Base-by-base conservation (phyloP, 169 alveolate species). In the Eimeria praecox region DNA sequence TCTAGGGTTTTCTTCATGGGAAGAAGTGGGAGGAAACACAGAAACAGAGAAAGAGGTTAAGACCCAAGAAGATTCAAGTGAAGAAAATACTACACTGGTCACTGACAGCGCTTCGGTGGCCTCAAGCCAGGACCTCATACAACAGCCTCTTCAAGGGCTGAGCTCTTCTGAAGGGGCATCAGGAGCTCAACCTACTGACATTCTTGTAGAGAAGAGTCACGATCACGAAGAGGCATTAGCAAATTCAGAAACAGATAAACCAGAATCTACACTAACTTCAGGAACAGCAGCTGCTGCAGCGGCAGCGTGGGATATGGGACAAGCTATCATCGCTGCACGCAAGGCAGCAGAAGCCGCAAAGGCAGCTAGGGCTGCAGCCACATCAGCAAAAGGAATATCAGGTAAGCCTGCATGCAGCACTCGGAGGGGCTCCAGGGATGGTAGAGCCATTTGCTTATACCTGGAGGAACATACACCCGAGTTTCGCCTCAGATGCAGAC, bases 341-440 rank as follows among this genome's bases (percentile, higher is more conserved):
- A 33, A 40, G 33, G 52, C 83, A 9, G 83, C 20, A 71, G 83
- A 33, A 71, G 30, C 83, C 10, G 83, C 83, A 38, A 71, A 35
- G 38, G 83, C 83, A 71, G 83, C 83, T 14, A 71, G 83, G 30
- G 52, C 18, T 71, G 83, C 83, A 9, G 83, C 83, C 4, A 18
- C 83, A 71, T 3, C 52, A 71, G 83, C 83, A 71, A 71, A 24
- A 40, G 83, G 83, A 33, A 71, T 71, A 10, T 71, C 83, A 40
- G 54, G 83, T 71, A 16, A 71, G 80, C 10, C 8, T 35, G 38
- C 40, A 69, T 59, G 69, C 69, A 18, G 69, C n/a, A 59, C 69
- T 59, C 62, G 62, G 62, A 52, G 9, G 18, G 69, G 30, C 69
- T 6, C 8, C 80, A n/a, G n/a, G n/a, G n/a, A n/a, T n/a, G n/a